phyloP scores from a whole-genome alignment of 345 rosid genomes.

The Geranium brycei region DNA sequence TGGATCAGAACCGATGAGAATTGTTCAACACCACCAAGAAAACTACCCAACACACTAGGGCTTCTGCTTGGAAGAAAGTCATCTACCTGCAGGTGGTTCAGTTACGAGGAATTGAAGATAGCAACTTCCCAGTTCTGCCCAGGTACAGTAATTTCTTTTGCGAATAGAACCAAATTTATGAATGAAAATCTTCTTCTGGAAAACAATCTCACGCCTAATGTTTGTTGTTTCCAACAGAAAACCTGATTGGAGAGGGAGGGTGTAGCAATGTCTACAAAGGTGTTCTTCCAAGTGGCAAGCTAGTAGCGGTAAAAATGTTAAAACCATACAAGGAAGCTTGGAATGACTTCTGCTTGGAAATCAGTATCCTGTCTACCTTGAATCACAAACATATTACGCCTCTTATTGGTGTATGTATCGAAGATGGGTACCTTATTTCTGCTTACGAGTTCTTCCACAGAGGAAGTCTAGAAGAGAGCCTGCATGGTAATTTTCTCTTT shows the following conservation, averaged over 20 bases:
- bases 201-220: too few species aligned
- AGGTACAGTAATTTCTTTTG: slow-evolving; percentile 32
- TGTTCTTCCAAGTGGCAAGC: slow-evolving; percentile 57
- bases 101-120: slow-evolving; percentile 53
- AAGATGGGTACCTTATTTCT: slow-evolving; percentile 51
- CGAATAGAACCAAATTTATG: neutral
- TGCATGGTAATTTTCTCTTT: slow-evolving; percentile 45
- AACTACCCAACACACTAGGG: slow-evolving; percentile 42
- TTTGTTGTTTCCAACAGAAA: slow-evolving; percentile 28
- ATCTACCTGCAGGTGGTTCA: slow-evolving; percentile 61
- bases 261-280: slow-evolving; percentile 85
- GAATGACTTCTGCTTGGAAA: slow-evolving; percentile 65
- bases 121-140: slow-evolving; percentile 60
- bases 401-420: slow-evolving; percentile 77
- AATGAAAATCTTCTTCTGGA: neutral
- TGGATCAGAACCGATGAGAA: slow-evolving; percentile 8
- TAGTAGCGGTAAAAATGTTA: slow-evolving; percentile 85
- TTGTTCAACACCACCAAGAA: slow-evolving; percentile 9
- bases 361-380: slow-evolving; percentile 67
- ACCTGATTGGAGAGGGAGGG: slow-evolving; percentile 86
- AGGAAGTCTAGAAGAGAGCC: slow-evolving; percentile 95
- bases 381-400: slow-evolving; percentile 69
- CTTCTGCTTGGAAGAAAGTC: slow-evolving; percentile 60
- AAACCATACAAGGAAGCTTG: slow-evolving; percentile 57
- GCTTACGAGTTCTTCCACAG: slow-evolving; percentile 73